These are phyloP conservation scores for Hortaea sp. DNA, from an alignment of 2,329 filamentous ascomycete genomes.

Conservation along the genomic window DNA sequence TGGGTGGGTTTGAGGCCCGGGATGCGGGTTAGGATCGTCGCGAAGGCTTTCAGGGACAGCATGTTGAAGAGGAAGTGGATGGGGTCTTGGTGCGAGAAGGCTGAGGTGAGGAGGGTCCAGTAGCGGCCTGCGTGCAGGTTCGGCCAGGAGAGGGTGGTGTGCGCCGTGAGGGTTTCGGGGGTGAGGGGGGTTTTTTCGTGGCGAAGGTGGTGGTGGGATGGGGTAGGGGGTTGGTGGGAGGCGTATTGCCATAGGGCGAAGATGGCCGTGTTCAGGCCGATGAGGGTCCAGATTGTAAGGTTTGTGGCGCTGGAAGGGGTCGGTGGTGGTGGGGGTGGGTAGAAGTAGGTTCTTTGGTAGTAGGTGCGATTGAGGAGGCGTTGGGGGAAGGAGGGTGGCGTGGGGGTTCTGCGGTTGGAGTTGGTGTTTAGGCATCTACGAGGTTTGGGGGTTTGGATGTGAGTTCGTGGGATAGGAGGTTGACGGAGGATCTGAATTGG, in stretches of 20 bases:
- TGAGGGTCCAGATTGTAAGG: slow-evolving; percentile 16
- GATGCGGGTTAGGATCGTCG: slow-evolving; percentile 20
- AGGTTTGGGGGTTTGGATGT: too few relatives aligned
- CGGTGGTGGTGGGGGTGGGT: background rate
- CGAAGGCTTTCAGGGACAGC: slow-evolving; percentile 30
- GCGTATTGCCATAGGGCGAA: slow-evolving; percentile 30
- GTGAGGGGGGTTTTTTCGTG: slow-evolving; percentile 6
- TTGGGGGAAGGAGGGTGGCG: background rate
- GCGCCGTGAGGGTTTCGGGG: slow-evolving; percentile 10
- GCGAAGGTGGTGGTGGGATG: too few relatives aligned
- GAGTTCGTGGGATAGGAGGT: too few relatives aligned
- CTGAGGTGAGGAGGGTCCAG: slow-evolving; percentile 30
- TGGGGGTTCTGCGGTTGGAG: too few relatives aligned
- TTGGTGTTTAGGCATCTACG: too few relatives aligned
- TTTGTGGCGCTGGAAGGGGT: background rate
- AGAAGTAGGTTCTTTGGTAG: background rate
- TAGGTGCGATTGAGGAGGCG: background rate
- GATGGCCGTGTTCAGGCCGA: slow-evolving; percentile 32
- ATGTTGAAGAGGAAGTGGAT: slow-evolving; percentile 34
- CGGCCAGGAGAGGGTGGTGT: slow-evolving; percentile 25
- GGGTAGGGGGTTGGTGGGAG: background rate
- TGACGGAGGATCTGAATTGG: too few relatives aligned
- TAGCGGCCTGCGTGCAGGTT: slow-evolving; percentile 23
- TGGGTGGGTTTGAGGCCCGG: slow-evolving; percentile 20
- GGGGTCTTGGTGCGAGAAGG: slow-evolving; percentile 29